A percentile compares a stretch with the other conserved stretches of the same genome.
Evolutionary conservation across 176 grass and related monocot genomes (phyloP).

Genomic region (Puccinellia tenuiflora): DNA sequence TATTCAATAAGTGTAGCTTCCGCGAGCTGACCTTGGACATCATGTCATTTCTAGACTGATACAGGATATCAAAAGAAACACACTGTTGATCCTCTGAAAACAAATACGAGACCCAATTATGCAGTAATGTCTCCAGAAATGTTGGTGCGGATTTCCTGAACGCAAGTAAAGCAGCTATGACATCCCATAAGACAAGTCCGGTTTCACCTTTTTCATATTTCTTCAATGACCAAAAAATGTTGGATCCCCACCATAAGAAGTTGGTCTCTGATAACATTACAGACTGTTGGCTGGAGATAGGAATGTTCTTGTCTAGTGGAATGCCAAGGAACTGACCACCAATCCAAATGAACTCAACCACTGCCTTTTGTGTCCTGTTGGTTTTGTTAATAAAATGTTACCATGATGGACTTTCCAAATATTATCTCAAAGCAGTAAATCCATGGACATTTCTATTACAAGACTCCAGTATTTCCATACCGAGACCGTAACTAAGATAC

Average conservation of each 20-base stretch:
- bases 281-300: conserved; percentile 14
- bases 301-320: conserved; percentile 36
- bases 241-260: conserved; percentile 50
- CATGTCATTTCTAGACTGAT: conserved; percentile 10
- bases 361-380: conserved; percentile 29
- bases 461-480: background rate
- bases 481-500: conserved; percentile 30
- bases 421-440: background rate
- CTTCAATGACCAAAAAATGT: conserved; percentile 57
- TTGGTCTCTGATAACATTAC: background rate
- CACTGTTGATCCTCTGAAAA: conserved; percentile 21
- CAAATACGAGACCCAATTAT: conserved; percentile 55
- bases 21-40: conserved; percentile 41
- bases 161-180: conserved; percentile 42
- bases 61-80: conserved; percentile 30
- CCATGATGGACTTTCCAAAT: background rate
- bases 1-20: conserved; percentile 71
- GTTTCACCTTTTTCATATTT: conserved; percentile 58
- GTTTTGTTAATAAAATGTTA: conserved; percentile 16
- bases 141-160: conserved; percentile 43
- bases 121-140: conserved; percentile 48
- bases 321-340: conserved; percentile 62
- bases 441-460: background rate
- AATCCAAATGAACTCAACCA: conserved; percentile 47
- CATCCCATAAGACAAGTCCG: conserved; percentile 58